phyloP scores from a whole-genome alignment of 345 rosid species.

The Acer campestre region DNA sequence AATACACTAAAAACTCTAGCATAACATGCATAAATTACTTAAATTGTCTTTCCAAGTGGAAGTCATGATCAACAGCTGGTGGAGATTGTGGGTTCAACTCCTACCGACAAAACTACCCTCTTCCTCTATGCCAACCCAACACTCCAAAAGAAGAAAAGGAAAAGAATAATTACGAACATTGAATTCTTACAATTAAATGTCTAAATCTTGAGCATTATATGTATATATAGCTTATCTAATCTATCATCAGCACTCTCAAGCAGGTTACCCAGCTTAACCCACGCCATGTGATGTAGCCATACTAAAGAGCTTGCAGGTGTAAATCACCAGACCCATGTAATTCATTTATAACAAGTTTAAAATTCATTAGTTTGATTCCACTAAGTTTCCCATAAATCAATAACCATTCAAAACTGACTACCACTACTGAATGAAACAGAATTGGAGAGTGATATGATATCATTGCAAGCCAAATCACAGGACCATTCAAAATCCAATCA shows the following conservation, averaged over 20 bases:
- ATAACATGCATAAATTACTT: conserved; percentile 1
- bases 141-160: not conserved
- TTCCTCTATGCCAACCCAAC: not conserved
- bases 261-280: not conserved
- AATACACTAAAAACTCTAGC: not conserved
- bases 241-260: not conserved
- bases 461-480: not conserved
- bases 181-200: not conserved
- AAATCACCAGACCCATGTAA: not conserved
- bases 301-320: conserved; percentile 6
- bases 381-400: not conserved
- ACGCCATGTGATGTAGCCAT: not conserved
- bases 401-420: not conserved
- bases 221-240: too few relatives aligned
- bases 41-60: not conserved
- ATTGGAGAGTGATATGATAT: not conserved
- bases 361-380: not conserved
- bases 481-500: conserved; percentile 9
- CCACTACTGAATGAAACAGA: not conserved
- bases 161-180: not conserved
- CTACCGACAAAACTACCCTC: not conserved
- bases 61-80: not conserved
- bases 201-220: conserved; percentile 1
- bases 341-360: not conserved
- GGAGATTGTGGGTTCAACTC: not conserved